phyloP scores from a whole-genome alignment of 2,329 filamentous ascomycete species.

The Calonectria pseudoreteaudii region DNA sequence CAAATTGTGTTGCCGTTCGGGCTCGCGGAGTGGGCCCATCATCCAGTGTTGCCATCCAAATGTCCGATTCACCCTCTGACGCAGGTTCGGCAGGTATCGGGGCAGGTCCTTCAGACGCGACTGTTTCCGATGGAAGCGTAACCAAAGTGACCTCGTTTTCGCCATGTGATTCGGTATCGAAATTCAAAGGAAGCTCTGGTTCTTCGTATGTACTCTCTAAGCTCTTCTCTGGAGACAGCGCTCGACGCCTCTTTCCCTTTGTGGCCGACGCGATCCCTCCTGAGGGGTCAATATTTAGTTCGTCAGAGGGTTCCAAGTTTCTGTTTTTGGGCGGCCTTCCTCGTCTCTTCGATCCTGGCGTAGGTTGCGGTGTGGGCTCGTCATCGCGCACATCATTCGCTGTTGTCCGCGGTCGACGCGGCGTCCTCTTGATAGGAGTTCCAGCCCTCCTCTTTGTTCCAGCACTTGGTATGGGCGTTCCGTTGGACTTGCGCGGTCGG shows the following conservation, averaged over 20 bases:
- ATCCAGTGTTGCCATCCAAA: constrained; percentile 59
- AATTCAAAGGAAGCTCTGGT: constrained; percentile 22
- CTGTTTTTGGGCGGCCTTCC: constrained; percentile 47
- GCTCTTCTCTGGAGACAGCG: constrained; percentile 42
- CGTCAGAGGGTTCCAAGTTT: constrained; percentile 41
- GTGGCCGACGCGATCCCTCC: constrained; percentile 27
- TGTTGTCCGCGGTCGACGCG: constrained; percentile 49
- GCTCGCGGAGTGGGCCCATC: constrained; percentile 52
- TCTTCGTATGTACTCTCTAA: constrained; percentile 40
- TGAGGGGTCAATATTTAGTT: constrained; percentile 34
- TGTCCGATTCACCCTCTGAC: constrained; percentile 53
- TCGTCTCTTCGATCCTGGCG: constrained; percentile 46
- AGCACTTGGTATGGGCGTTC: constrained; percentile 61
- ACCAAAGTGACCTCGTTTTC: constrained; percentile 45
- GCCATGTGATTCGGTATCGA: constrained; percentile 36
- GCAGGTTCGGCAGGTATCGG: constrained; percentile 34
- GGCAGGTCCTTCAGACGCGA: constrained; percentile 12
- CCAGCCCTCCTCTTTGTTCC: constrained; percentile 58
- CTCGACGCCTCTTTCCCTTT: constrained; percentile 33
- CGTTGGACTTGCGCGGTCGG: constrained; percentile 62
- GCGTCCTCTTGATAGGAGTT: constrained; percentile 55
- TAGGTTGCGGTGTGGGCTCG: constrained; percentile 42
- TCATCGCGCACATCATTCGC: constrained; percentile 45
- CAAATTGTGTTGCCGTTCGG: constrained; percentile 25
- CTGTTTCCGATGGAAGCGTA: constrained; percentile 39